phyloP scores from a whole-genome alignment of 352 stramenopile species.

The Globisporangium canariense region DNA sequence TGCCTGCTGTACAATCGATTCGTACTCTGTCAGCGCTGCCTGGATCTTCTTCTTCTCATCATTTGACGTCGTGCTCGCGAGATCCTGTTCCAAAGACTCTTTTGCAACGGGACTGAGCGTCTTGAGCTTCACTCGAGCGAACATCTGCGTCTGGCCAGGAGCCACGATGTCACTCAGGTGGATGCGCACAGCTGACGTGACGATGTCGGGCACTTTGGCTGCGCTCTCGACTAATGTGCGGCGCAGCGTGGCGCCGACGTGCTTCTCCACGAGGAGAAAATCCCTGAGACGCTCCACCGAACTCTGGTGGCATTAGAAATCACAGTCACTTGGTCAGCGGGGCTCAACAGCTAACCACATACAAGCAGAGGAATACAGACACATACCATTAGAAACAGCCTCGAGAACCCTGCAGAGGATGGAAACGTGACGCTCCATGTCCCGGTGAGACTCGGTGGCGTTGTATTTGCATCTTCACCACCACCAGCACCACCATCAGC shows the following conservation, averaged over 20 bases:
- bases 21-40: constrained; percentile 57
- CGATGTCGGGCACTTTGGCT: constrained; percentile 26
- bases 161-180: constrained; percentile 32
- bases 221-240: constrained; percentile 29
- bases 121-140: constrained; percentile 16
- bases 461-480: not conserved
- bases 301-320: constrained; percentile 19
- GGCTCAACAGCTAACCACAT: not conserved
- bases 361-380: not conserved
- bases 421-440: constrained; percentile 52
- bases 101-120: constrained; percentile 30
- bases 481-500: not conserved
- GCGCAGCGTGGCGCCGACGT: constrained; percentile 26
- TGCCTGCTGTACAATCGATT: constrained; percentile 28
- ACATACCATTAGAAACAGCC: constrained; percentile 46
- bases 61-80: constrained; percentile 38
- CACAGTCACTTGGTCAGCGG: not conserved
- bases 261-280: constrained; percentile 51
- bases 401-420: constrained; percentile 14
- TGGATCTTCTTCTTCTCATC: constrained; percentile 82
- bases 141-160: constrained; percentile 27
- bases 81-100: constrained; percentile 55
- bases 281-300: constrained; percentile 35
- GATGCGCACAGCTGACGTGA: constrained; percentile 32
- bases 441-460: constrained; percentile 21